Base-by-base conservation (phyloP, 2,329 filamentous ascomycete species). In the Colletotrichum spaethianum region DNA sequence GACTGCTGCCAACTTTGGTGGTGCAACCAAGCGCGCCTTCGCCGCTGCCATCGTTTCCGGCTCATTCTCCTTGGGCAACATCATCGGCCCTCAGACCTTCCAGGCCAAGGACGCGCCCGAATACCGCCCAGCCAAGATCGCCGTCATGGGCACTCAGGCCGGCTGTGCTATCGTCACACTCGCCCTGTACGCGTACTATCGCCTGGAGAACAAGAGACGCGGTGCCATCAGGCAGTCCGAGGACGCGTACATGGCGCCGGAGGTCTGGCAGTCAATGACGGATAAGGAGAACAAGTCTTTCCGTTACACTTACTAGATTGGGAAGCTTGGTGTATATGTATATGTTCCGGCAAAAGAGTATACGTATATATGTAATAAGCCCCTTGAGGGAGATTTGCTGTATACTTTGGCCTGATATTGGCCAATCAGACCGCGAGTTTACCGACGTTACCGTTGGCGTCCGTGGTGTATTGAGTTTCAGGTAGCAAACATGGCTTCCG, bases 241-340 rank as follows among this genome's bases (percentile, higher is more conserved):
- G 74, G 84, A 84, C 20, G 76, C 77, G 1, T 84, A 80, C 74
- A 77, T 84, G 80, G 78, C 79, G 11, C 82, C 80, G 2, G 82
- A 86, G 69, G 80, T 81, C 5, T 90, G 82, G 85, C 80, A 80
- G 46, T 83, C 85, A 31, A 78, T 88, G 81, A 91, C 89, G 8
- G 89, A 91, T 72, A 84, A 79, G 76, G 85, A 91, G 80, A 91
- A 91, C 75, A 85, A 83, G 75, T 84, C 82, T 26, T 91, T 91
- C 77, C 83, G 87, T 60, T 91, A 91, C 75, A 81, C 81, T 1
- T 85, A 85, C 56, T 85, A 79, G 60, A n/a, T 7, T 16, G 50
- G 42, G 12, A 48, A 28, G n/a, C 57, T 42, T 36, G 38, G 59
- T 50, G 31, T 40, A 23, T 28, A 31, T 36, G 6, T 11, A 38